A percentile compares a stretch with the other conserved stretches of the same genome.
phyloP scores from a whole-genome alignment of 305 asterid genomes.

The Rubia peregrina region DNA sequence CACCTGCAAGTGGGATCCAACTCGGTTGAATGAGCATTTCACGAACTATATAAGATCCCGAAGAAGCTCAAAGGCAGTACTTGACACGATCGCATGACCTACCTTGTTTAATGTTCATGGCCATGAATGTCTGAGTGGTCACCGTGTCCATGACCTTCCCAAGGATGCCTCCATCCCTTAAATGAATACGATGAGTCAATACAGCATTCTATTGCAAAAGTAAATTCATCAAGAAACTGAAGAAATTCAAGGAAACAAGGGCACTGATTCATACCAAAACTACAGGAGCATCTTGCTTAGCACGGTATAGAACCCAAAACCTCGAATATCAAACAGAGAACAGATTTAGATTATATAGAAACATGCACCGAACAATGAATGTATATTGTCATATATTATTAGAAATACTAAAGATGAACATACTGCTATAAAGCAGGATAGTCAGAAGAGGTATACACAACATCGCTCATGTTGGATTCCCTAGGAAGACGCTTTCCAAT shows the following conservation, averaged over 20 bases:
- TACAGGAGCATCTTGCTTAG: conserved; percentile 95
- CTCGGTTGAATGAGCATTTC: background rate
- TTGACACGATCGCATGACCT: conserved; percentile 6
- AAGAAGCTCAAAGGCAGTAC: background rate
- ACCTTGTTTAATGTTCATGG: conserved; percentile 46
- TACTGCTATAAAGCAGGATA: background rate
- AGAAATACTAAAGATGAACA: background rate
- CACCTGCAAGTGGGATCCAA: conserved; percentile 8
- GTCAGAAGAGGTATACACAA: background rate
- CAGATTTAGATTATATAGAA: background rate
- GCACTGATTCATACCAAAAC: conserved; percentile 60
- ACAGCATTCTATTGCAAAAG: conserved; percentile 17
- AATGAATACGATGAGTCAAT: conserved; percentile 21
- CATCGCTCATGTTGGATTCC: background rate
- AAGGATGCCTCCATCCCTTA: conserved; percentile 98
- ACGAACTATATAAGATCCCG: background rate
- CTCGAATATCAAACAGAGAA: conserved; percentile 28
- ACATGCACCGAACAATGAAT: background rate
- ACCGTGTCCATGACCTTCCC: conserved; percentile 98
- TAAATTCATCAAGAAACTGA: background rate
- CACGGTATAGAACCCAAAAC: conserved; percentile 93
- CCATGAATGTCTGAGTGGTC: conserved; percentile 43
- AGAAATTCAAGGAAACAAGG: background rate
- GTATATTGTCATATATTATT: background rate
- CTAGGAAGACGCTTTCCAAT: background rate